Evolutionary conservation across 495 filamentous ascomycete species (phyloP), one percentile per base, ranked within the genome.

Genomic region (Cairneyella variabilis): DNA sequence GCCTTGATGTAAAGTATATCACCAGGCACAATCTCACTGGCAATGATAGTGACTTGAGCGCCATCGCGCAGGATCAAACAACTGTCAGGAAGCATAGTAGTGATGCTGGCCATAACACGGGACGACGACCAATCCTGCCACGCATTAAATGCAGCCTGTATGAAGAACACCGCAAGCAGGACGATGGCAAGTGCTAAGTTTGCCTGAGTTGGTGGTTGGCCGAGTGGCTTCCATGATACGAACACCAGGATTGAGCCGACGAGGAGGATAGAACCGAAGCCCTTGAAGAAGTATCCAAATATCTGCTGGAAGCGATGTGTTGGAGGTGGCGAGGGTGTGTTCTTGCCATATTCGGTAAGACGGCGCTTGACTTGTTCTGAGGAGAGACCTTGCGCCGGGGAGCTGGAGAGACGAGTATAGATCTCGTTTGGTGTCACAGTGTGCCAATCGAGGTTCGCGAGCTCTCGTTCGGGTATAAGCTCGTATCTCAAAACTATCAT

Each of bases 101-200:
- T 79, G 42, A 85, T 85, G 5, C 79, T 80, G 12, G 78, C 80
- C 79, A 85, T 84, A 9, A 83, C 81, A n/a, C 77, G 66, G 0
- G 76, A 76, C 0, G 79, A 78, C 0, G 76, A 82, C 72, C 74
- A 84, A 56, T 85, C 82, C 50, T 84, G 81, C 68, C 76, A 84
- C 40, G 75, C 77, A 59, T 82, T 82, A 66, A 89, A 90, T 1
- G 70, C 70, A n/a, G 85, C 85, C 61, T 90, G 84, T 18, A 84
- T 73, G 51, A 85, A 59, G 55, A 84, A 86, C 0, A 90, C 84
- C 7, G 75, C 73, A 18, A 82, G 49, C 3, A 89, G 65, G 7
- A 88, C 81, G 54, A 86, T 81, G 3, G 78, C 84, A 3, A 88
- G 70, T 0, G 82, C 85, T 16, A 89, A 64, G 59, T 90, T 88